Evolutionary conservation across 1,139 yeast genomes (phyloP).

Genomic region (Blastobotrys apis): DNA sequence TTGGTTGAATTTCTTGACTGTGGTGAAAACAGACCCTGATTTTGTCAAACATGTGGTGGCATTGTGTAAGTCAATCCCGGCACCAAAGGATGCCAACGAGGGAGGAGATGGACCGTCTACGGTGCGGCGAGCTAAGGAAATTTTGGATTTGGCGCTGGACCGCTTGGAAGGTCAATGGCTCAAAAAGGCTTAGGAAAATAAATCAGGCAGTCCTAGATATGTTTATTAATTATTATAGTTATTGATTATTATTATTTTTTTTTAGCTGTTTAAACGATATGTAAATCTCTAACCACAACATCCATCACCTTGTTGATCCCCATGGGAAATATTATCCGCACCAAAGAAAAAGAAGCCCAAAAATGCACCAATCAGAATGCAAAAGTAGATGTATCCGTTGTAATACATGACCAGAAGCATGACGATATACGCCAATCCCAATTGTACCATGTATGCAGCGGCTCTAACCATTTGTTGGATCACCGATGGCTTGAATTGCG

Average conservation of each 20-base stretch:
- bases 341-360: conserved; percentile 47
- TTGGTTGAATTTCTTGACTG: conserved; percentile 52
- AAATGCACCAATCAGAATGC: conserved; percentile 58
- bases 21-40: conserved; percentile 34
- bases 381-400: conserved; percentile 62
- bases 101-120: conserved; percentile 5
- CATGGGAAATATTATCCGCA: conserved; percentile 23
- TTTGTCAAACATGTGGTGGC: conserved; percentile 3
- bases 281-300: too few relatives aligned
- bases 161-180: conserved; percentile 4
- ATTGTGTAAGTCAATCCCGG: background rate
- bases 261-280: too few relatives aligned
- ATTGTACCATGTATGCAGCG: conserved; percentile 49
- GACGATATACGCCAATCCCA: conserved; percentile 59
- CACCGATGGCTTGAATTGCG: conserved; percentile 37
- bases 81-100: background rate
- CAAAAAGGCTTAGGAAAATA: too few relatives aligned
- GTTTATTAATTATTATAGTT: background rate
- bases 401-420: conserved; percentile 72
- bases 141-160: conserved; percentile 1
- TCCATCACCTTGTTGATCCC: too few relatives aligned
- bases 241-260: too few relatives aligned
- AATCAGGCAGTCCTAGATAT: background rate
- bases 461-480: conserved; percentile 50
- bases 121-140: background rate